Conservation (phyloP, 129 eudicot genomes). For the Heracleum sosnowskyi region DNA sequence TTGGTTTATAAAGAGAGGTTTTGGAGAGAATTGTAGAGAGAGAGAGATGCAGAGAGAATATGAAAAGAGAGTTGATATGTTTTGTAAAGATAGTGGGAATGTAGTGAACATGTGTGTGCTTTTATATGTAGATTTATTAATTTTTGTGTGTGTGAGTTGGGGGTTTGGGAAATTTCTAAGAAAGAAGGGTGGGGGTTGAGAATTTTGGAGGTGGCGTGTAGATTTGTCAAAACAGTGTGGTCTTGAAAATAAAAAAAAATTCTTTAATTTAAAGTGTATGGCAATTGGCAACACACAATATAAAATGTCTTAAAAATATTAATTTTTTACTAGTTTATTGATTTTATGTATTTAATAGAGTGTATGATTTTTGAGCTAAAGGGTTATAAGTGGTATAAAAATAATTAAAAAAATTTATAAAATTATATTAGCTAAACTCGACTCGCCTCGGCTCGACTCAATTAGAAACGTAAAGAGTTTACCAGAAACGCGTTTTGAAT, state of each 20-base stretch:
- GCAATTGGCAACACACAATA: too few relatives aligned
- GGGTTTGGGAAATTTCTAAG: slow-evolving; percentile 39
- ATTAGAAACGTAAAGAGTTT: too few relatives aligned
- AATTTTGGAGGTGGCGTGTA: slow-evolving; percentile 39
- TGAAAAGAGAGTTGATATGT: slow-evolving; percentile 11
- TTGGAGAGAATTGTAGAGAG: slow-evolving; percentile 7
- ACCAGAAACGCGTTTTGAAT: neutral
- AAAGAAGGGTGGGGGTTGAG: slow-evolving; percentile 16
- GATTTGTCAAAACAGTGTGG: slow-evolving; percentile 38
- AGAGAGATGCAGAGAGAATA: neutral
- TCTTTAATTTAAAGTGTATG: neutral
- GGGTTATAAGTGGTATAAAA: too few relatives aligned
- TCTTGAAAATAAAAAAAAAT: neutral
- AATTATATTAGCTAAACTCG: too few relatives aligned
- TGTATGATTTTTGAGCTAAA: too few relatives aligned
- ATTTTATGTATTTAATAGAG: too few relatives aligned
- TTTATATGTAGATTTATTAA: neutral
- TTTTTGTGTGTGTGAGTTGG: neutral
- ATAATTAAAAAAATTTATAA: too few relatives aligned
- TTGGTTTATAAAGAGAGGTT: neutral
- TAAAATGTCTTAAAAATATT: too few relatives aligned
- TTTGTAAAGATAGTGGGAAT: neutral
- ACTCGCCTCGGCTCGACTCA: neutral
- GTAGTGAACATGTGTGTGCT: neutral
- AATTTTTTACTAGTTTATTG: too few relatives aligned